Evolutionary conservation across 2,329 filamentous ascomycete genomes (phyloP).

Genomic region (Fusarium dlaminii): DNA sequence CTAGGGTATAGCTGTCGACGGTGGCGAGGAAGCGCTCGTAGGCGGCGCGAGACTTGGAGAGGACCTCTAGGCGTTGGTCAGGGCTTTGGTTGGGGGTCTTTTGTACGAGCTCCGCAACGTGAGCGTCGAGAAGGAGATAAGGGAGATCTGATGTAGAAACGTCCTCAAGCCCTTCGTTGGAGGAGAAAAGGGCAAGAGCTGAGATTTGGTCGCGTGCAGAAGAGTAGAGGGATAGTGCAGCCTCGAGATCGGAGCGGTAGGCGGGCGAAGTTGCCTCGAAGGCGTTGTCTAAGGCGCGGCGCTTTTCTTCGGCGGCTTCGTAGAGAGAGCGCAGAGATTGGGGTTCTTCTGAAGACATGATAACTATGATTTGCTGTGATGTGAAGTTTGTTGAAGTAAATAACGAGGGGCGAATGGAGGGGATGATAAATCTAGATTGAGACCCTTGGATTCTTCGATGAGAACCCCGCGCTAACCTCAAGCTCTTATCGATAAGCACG

Average conservation of each 20-base stretch:
- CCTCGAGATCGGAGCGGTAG: conserved; percentile 74
- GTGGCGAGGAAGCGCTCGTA: conserved; percentile 84
- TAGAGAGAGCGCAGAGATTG: conserved; percentile 62
- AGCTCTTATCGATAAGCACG: conserved; percentile 38
- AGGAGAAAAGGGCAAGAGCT: conserved; percentile 83
- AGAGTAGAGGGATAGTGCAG: conserved; percentile 76
- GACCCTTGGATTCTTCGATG: conserved; percentile 8
- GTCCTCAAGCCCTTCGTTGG: conserved; percentile 90
- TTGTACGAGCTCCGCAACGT: conserved; percentile 81
- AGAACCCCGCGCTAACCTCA: conserved; percentile 33
- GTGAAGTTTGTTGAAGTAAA: neutral
- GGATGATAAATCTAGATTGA: conserved; percentile 31
- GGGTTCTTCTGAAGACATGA: conserved; percentile 53
- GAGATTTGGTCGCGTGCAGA: conserved; percentile 75
- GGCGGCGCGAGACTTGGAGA: conserved; percentile 71
- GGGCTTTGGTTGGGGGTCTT: conserved; percentile 65
- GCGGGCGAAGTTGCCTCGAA: conserved; percentile 70
- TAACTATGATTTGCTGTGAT: neutral
- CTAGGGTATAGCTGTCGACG: conserved; percentile 80
- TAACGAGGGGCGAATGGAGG: neutral
- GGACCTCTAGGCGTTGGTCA: conserved; percentile 67
- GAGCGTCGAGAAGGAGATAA: conserved; percentile 82
- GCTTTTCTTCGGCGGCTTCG: conserved; percentile 60
- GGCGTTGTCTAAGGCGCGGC: conserved; percentile 68
- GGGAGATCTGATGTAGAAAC: conserved; percentile 84